Conservation (phyloP, 2,329 filamentous ascomycete species). For the Apiospora saccharicola region DNA sequence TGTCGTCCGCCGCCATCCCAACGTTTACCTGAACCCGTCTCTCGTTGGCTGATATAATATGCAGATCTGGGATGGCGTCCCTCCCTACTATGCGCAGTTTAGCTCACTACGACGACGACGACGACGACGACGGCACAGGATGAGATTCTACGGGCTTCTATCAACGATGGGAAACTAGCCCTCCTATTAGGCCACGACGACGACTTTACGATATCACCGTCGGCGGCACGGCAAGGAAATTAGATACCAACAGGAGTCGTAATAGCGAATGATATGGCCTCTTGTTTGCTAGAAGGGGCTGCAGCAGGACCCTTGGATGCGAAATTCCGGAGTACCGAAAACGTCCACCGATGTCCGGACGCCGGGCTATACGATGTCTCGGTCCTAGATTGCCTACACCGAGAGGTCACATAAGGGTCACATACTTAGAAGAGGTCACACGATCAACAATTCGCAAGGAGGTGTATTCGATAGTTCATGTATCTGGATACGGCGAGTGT, state of each 20-base stretch:
- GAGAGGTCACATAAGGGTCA: background rate
- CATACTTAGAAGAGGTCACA: background rate
- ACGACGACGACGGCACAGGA: background rate
- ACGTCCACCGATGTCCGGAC: background rate
- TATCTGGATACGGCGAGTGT: no score
- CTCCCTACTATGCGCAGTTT: background rate
- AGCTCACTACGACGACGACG: background rate
- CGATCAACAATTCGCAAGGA: background rate
- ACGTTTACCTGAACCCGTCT: background rate
- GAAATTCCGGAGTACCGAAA: conserved; percentile 6
- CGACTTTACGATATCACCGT: background rate
- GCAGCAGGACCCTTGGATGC: background rate
- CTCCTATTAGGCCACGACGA: background rate
- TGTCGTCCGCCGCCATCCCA: conserved; percentile 13
- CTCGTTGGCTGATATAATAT: background rate
- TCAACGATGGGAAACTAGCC: background rate
- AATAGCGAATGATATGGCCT: background rate
- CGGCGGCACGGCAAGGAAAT: background rate
- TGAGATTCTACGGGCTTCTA: background rate
- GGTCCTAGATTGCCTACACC: background rate
- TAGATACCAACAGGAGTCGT: background rate
- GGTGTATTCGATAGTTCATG: background rate
- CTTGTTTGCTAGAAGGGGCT: background rate
- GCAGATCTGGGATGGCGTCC: background rate
- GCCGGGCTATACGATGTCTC: background rate